Evolutionary conservation across 1,139 yeast species (phyloP), one percentile per base, ranked within the genome.

Genomic region (Entelexis sorbosivorans): DNA sequence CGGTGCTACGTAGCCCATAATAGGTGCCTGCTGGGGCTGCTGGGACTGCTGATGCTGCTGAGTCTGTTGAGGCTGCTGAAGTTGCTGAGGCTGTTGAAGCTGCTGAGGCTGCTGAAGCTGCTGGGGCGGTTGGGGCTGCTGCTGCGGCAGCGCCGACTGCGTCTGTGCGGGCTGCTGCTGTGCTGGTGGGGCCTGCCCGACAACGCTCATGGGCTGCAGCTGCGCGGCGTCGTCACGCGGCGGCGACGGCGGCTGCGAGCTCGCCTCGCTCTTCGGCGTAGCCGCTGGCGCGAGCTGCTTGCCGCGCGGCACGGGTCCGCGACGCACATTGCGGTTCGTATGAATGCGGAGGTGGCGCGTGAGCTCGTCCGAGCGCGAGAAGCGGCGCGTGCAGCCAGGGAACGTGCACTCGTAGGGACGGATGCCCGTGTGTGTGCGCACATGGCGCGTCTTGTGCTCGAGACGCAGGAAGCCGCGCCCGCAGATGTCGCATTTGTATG

Each of bases 361-460:
- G 56, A 89, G 73, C 68, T 89, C 97, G 66, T 89, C 97, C 47
- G 88, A 79, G 53, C 97, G 73, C 50, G 91, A 80, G 63, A 89
- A 89, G 55, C 84, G 77, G 67, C 89, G 89, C 54, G 77, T 71
- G 67, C 97, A 89, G 1, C 94, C 94, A 0, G 94, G 94, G 61
- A 77, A 87, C 8, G 82, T 76, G 66, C 97, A 89, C 45, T 79
- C 79, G 63, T 88, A 96, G 22, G 96, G 96, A 64, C 87, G 85
- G 64, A 88, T 96, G 34, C 97, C 97, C 0, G 97, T 89, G 64
- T 89, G 97, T 7, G 96, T 89, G 56, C 96, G 73, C 50, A 89
- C 84, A 64, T 89, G 97, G 61, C 97, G 77, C 17, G 96, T 88
- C 65, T 87, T 95, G 67, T 89, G 97, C 66, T 89, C 97, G 47